Evolutionary conservation across 768 basidiomycete species (phyloP).

Genomic region (Suillus luteus): DNA sequence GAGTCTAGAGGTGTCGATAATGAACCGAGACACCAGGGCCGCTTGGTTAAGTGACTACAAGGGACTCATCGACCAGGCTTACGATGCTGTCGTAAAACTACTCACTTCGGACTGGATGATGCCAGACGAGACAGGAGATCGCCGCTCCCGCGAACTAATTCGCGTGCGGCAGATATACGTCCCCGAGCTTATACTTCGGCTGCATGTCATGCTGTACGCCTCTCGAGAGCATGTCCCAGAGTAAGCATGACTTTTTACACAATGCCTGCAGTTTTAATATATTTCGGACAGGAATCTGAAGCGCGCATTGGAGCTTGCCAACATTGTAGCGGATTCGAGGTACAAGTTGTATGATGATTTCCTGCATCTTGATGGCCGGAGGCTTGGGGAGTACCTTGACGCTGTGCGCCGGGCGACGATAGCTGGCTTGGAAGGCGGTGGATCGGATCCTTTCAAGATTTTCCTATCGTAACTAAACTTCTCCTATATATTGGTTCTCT

Average conservation of each 20-base stretch:
- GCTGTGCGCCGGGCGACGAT: conserved; percentile 73
- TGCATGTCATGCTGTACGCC: conserved; percentile 71
- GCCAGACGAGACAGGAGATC: conserved; percentile 52
- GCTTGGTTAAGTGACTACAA: conserved; percentile 69
- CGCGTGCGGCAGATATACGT: conserved; percentile 88
- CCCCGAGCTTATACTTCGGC: conserved; percentile 84
- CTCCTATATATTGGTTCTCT: background rate
- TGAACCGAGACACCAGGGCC: conserved; percentile 57
- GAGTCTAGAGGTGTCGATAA: conserved; percentile 54
- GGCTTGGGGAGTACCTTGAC: conserved; percentile 72
- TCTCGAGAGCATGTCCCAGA: conserved; percentile 66
- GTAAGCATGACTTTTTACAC: conserved; percentile 45
- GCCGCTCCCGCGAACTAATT: conserved; percentile 63
- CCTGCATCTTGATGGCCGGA: conserved; percentile 54
- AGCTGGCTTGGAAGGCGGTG: conserved; percentile 70
- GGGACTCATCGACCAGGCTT: conserved; percentile 60
- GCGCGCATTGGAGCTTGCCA: conserved; percentile 73
- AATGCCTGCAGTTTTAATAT: background rate
- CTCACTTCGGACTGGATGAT: conserved; percentile 80
- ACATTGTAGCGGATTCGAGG: conserved; percentile 84
- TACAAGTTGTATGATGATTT: conserved; percentile 89
- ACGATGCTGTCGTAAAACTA: conserved; percentile 66
- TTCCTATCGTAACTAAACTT: conserved; percentile 24
- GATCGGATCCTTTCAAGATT: conserved; percentile 73
- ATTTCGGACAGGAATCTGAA: conserved; percentile 63